A percentile compares a stretch with the other conserved stretches of the same genome.
Conservation (phyloP, 2,329 filamentous ascomycete species). For the Colletotrichum cuscutae region DNA sequence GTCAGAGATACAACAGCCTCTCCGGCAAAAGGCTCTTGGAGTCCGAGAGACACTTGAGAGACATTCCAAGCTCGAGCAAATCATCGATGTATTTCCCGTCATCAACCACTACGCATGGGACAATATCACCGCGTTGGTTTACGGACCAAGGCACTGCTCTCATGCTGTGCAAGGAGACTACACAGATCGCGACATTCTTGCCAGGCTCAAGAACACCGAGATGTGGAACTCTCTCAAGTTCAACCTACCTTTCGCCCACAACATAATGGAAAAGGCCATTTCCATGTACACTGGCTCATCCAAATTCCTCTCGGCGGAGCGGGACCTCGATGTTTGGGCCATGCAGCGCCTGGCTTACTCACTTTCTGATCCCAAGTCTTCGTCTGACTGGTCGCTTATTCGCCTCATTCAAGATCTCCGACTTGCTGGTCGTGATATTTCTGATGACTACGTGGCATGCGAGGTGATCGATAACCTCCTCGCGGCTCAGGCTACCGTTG, state of each 20-base stretch:
- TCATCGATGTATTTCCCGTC: background rate
- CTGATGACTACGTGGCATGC: background rate
- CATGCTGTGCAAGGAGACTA: background rate
- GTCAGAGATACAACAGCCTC: background rate
- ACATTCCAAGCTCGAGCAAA: background rate
- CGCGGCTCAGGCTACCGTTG: background rate
- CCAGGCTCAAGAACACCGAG: background rate
- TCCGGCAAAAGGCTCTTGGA: background rate
- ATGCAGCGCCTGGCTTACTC: background rate
- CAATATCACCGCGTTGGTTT: background rate
- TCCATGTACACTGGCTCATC: background rate
- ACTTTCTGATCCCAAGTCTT: background rate
- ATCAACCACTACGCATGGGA: background rate
- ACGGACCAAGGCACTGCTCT: background rate
- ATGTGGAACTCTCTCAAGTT: background rate
- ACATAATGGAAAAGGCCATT: background rate
- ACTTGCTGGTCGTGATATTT: background rate
- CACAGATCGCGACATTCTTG: background rate
- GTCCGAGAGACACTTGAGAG: background rate
- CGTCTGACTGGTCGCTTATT: background rate
- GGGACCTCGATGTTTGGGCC: background rate
- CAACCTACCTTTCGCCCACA: background rate
- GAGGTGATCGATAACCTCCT: background rate
- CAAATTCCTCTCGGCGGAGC: background rate
- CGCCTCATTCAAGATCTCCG: background rate